Conservation (phyloP, 2,329 filamentous ascomycete species). For the Aspergillus niger region DNA sequence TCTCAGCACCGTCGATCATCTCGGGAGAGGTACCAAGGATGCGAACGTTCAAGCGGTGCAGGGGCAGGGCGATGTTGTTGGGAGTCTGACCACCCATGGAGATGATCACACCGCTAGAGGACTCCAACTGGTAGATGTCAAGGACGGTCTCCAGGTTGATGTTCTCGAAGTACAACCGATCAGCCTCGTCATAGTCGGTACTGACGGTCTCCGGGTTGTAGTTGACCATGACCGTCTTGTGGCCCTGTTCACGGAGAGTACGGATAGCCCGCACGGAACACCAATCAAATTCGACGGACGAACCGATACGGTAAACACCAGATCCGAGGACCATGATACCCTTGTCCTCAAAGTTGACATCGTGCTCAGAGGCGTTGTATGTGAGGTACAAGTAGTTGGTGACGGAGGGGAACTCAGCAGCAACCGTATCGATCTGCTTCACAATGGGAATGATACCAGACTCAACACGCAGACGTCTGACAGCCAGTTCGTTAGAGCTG, state of each 20-base stretch:
- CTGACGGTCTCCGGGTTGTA: conserved; percentile 87
- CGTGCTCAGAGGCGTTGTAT: conserved; percentile 86
- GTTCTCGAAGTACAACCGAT: conserved; percentile 93
- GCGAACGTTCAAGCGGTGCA: conserved; percentile 87
- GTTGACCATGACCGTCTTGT: conserved; percentile 97
- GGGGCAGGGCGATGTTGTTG: conserved; percentile 92
- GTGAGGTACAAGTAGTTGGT: conserved; percentile 98
- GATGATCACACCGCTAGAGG: conserved; percentile 79
- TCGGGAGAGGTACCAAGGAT: conserved; percentile 94
- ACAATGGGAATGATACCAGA: conserved; percentile 83
- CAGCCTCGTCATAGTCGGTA: conserved; percentile 93
- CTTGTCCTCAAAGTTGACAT: conserved; percentile 81
- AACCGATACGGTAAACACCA: conserved; percentile 95
- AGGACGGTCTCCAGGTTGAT: conserved; percentile 87
- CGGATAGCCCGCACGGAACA: conserved; percentile 93
- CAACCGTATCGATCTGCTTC: conserved; percentile 98
- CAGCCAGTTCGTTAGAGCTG: conserved; percentile 89
- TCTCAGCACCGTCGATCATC: conserved; percentile 98
- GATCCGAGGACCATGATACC: conserved; percentile 96
- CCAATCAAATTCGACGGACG: conserved; percentile 98
- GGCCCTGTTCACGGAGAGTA: conserved; percentile 77
- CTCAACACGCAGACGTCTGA: conserved; percentile 81
- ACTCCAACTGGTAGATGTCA: conserved; percentile 90
- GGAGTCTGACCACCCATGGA: conserved; percentile 97
- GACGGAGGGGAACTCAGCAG: conserved; percentile 89